A percentile compares a stretch with the other conserved stretches of the same genome.
phyloP scores from a whole-genome alignment of 371 early-diverging fungal species.

The Apophysomyces variabilis region DNA sequence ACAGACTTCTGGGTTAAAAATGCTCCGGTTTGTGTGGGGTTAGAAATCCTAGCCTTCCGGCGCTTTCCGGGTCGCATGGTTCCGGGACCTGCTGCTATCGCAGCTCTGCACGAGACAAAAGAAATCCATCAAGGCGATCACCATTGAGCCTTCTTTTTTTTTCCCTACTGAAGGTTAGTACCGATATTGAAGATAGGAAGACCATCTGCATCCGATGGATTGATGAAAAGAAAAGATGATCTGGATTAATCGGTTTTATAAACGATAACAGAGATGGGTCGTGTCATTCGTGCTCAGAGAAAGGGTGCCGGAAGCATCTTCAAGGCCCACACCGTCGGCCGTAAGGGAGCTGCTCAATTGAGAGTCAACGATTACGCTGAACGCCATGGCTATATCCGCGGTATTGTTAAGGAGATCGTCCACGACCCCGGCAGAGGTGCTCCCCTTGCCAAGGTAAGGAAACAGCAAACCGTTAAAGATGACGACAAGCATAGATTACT shows the following conservation, averaged over 20 bases:
- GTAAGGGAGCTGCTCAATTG: constrained; percentile 97
- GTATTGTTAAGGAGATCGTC: constrained; percentile 98
- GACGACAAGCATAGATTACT: neutral
- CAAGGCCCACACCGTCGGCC: constrained; percentile 94
- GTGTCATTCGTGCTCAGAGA: constrained; percentile 89
- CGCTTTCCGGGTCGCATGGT: no score
- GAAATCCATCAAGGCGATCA: constrained; percentile 1
- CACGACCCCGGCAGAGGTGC: constrained; percentile 99
- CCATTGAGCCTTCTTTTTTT: neutral
- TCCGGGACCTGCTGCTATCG: no score
- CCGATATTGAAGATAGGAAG: neutral
- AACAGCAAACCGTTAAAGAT: neutral
- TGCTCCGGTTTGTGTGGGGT: no score
- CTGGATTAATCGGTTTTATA: neutral
- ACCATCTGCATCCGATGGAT: neutral
- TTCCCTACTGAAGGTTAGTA: constrained; percentile 2
- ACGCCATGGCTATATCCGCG: constrained; percentile 96
- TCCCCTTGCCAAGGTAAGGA: constrained; percentile 94
- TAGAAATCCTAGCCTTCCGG: no score
- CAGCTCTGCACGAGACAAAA: neutral
- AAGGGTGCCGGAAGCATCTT: constrained; percentile 99
- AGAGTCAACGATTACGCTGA: constrained; percentile 95
- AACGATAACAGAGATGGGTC: constrained; percentile 58
- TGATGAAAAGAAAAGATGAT: neutral
- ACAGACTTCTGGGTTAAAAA: no score